phyloP scores from a whole-genome alignment of 257 asterid species.

The Solanum pennellii region DNA sequence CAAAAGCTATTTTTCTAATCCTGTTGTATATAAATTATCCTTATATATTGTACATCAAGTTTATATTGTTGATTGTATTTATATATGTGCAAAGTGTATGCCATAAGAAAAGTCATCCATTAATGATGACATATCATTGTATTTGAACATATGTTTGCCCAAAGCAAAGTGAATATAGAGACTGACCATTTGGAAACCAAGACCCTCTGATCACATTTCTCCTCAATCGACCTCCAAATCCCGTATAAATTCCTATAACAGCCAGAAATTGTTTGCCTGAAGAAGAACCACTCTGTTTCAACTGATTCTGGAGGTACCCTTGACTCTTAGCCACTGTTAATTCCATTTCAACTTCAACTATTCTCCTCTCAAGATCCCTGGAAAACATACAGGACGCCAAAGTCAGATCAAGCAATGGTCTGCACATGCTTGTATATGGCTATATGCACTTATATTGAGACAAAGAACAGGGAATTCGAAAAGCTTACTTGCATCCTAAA shows the following conservation, averaged over 20 bases:
- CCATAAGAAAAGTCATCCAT: not conserved
- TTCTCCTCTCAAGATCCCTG: slow-evolving; percentile 68
- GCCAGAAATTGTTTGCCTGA: slow-evolving; percentile 59
- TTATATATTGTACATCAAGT: not conserved
- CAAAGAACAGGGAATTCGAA: slow-evolving; percentile 8
- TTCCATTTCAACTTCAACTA: slow-evolving; percentile 89
- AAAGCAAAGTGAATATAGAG: not conserved
- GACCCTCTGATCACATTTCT: slow-evolving; percentile 69
- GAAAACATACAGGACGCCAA: not conserved
- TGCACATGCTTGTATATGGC: not conserved
- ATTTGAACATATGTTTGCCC: not conserved
- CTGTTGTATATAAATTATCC: not conserved
- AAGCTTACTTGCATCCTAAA: slow-evolving; percentile 81
- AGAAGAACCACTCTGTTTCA: slow-evolving; percentile 36
- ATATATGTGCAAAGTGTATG: not conserved
- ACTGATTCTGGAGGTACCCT: slow-evolving; percentile 76
- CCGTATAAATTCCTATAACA: slow-evolving; percentile 82
- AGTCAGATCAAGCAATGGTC: not conserved
- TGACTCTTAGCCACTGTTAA: slow-evolving; percentile 82
- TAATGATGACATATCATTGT: not conserved
- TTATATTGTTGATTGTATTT: not conserved
- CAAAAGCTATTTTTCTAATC: not conserved
- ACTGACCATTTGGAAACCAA: slow-evolving; percentile 72
- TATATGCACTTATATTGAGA: not conserved
- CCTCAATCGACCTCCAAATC: slow-evolving; percentile 69